Percentiles rank a stretch among this genome's conserved stretches.
These are phyloP conservation scores for Gremmenia infestans DNA, from an alignment of 2,329 filamentous ascomycete genomes.

Conservation along the genomic window DNA sequence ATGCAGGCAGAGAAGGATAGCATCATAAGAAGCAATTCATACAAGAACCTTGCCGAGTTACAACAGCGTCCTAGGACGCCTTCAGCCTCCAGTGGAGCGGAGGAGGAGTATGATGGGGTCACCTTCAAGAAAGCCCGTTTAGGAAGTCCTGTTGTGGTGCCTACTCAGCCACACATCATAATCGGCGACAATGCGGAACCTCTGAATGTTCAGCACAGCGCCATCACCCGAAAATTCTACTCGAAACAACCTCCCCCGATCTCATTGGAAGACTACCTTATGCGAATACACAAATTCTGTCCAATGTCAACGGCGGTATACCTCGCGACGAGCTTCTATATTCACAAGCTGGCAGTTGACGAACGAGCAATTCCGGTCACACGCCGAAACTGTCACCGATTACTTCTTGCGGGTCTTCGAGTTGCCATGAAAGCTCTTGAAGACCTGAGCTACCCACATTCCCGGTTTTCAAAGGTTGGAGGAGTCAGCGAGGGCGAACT, in stretches of 20 bases:
- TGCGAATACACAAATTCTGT: slow-evolving; percentile 83
- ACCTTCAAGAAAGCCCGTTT: slow-evolving; percentile 37
- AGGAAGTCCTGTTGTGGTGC: slow-evolving; percentile 20
- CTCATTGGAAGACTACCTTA: slow-evolving; percentile 75
- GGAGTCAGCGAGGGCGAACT: slow-evolving; percentile 81
- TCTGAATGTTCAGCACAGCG: slow-evolving; percentile 71
- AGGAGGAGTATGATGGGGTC: slow-evolving; percentile 50
- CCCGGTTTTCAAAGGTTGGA: slow-evolving; percentile 78
- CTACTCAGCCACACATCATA: slow-evolving; percentile 48
- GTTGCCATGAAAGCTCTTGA: slow-evolving; percentile 96
- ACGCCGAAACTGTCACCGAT: slow-evolving; percentile 75
- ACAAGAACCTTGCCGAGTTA: slow-evolving; percentile 32
- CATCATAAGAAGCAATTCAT: slow-evolving; percentile 54
- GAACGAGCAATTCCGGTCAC: slow-evolving; percentile 78
- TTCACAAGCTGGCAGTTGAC: slow-evolving; percentile 72
- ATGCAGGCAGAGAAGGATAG: slow-evolving; percentile 59
- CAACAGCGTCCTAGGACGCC: slow-evolving; percentile 28
- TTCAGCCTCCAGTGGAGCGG: slow-evolving; percentile 20
- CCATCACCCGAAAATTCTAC: slow-evolving; percentile 90
- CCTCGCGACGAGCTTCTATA: slow-evolving; percentile 82
- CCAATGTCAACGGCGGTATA: slow-evolving; percentile 93
- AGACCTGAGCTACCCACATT: slow-evolving; percentile 82
- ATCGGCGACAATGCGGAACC: slow-evolving; percentile 68
- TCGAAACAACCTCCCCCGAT: slow-evolving; percentile 83
- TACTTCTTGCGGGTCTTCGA: slow-evolving; percentile 76